Evolutionary conservation across 805 yeast genomes (phyloP).

Genomic region (Yarrowia sp.): DNA sequence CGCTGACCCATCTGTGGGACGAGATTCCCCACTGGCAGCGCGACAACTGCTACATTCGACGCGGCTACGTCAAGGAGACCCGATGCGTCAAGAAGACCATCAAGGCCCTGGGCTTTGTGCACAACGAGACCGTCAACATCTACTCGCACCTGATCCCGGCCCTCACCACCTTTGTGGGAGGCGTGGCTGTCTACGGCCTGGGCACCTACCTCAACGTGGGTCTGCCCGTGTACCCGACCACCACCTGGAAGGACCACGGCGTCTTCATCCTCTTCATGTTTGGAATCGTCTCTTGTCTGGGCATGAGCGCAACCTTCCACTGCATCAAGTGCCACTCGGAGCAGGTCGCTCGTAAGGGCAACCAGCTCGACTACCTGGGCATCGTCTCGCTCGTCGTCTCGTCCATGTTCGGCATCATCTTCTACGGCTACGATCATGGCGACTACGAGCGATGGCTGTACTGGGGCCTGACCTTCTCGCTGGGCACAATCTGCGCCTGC

Average conservation of each 20-base stretch:
- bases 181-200: slow-evolving; percentile 27
- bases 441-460: slow-evolving; percentile 30
- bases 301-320: slow-evolving; percentile 66
- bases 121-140: slow-evolving; percentile 72
- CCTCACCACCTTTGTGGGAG: slow-evolving; percentile 31
- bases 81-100: slow-evolving; percentile 48
- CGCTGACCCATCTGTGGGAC: slow-evolving; percentile 42
- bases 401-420: slow-evolving; percentile 54
- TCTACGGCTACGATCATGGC: slow-evolving; percentile 36
- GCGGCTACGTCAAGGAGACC: slow-evolving; percentile 64
- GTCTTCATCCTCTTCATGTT: slow-evolving; percentile 54
- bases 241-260: slow-evolving; percentile 46
- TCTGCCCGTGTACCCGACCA: slow-evolving; percentile 34
- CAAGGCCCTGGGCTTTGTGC: slow-evolving; percentile 52
- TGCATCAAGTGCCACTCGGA: slow-evolving; percentile 65
- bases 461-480: slow-evolving; percentile 46
- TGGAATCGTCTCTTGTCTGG: slow-evolving; percentile 60
- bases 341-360: slow-evolving; percentile 53
- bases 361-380: slow-evolving; percentile 73
- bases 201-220: slow-evolving; percentile 27
- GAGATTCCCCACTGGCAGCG: slow-evolving; percentile 71
- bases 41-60: slow-evolving; percentile 64
- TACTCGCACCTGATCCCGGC: slow-evolving; percentile 57
- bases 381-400: slow-evolving; percentile 66
- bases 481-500: slow-evolving; percentile 62